These are phyloP conservation scores for Daucus carota DNA, from an alignment of 129 eudicot species.

Conservation along the genomic window DH1_v3.0 NC_030381.2:6325001-6325500, in stretches of 20 bases:
- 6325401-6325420: constrained; percentile 27
- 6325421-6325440: constrained; percentile 28
- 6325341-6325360: not conserved
- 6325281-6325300: constrained; percentile 1
- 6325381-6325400: constrained; percentile 47
- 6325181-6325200: not conserved
- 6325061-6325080: not conserved
- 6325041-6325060: not conserved
- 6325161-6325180: not conserved
- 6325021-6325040: not conserved
- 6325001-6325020: no score
- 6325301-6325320: not conserved
- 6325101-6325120: no score
- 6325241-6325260: not conserved
- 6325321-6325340: constrained; percentile 3
- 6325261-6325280: not conserved
- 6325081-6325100: no score
- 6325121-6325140: no score
- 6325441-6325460: not conserved
- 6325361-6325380: constrained; percentile 22
- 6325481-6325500: constrained; percentile 20
- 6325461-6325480: not conserved
- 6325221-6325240: not conserved
- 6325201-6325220: constrained; percentile 13
- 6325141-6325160: not conserved